These are phyloP conservation scores for Hypoxylon rickii DNA, from an alignment of 495 filamentous ascomycete genomes.

Conservation along the genomic window DNA sequence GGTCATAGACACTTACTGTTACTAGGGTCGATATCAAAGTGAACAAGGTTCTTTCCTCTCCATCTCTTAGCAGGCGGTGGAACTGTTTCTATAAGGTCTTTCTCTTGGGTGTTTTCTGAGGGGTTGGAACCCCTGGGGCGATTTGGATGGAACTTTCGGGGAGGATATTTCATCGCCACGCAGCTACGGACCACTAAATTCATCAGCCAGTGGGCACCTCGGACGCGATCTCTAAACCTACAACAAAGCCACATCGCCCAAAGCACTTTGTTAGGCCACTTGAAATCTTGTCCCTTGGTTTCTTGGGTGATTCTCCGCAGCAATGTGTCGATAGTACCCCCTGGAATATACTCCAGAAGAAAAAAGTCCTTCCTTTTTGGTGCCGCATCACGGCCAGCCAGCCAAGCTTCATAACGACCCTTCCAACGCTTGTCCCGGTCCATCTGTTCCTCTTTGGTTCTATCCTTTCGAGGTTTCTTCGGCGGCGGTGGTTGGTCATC, in stretches of 20 bases:
- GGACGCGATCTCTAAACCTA: conserved; percentile 3
- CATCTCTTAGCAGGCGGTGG: conserved; percentile 8
- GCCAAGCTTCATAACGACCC: neutral
- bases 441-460: neutral
- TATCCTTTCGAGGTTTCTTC: neutral
- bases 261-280: conserved; percentile 13
- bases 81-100: conserved; percentile 11
- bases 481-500: neutral
- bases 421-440: neutral
- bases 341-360: conserved; percentile 18
- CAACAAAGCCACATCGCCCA: conserved; percentile 27
- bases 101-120: neutral
- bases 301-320: neutral
- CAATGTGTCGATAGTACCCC: conserved; percentile 4
- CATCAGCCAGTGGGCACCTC: neutral
- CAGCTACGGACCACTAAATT: conserved; percentile 16
- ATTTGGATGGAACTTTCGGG: conserved; percentile 25
- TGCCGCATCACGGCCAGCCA: too few species aligned
- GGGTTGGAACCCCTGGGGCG: neutral
- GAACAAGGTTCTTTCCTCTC: conserved; percentile 22
- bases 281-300: neutral
- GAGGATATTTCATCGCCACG: conserved; percentile 26
- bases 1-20: conserved; percentile 16
- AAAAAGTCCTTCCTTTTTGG: conserved; percentile 9
- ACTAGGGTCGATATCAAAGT: conserved; percentile 28